Conservation (phyloP, 83 land plant species). For the Isoetes engelmannii region DNA sequence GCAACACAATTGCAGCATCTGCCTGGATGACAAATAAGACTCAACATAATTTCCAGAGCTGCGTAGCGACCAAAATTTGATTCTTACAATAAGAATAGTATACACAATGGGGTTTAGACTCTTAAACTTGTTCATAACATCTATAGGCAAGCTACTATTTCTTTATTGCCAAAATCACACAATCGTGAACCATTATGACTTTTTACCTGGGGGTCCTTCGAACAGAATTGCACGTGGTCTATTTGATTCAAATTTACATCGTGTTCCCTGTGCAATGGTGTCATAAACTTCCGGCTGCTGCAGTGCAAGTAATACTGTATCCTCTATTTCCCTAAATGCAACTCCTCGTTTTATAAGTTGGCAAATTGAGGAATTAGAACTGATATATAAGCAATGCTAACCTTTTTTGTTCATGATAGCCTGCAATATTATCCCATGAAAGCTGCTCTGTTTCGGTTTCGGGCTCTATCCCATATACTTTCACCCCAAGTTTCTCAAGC, state of each 20-base stretch:
- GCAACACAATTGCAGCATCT: too few relatives aligned
- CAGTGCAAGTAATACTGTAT: constrained; percentile 66
- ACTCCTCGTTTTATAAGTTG: too few relatives aligned
- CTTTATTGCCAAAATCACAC: background rate
- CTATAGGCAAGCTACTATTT: background rate
- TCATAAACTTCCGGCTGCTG: constrained; percentile 87
- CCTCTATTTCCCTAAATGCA: constrained; percentile 74
- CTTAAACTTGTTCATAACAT: background rate
- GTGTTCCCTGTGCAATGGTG: constrained; percentile 80
- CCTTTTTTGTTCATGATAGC: constrained; percentile 8
- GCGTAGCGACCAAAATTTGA: too few relatives aligned
- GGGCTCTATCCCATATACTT: constrained; percentile 3
- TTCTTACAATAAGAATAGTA: too few relatives aligned
- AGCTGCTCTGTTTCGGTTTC: background rate
- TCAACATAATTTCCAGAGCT: too few relatives aligned
- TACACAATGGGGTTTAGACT: too few relatives aligned
- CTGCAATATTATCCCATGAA: constrained; percentile 5
- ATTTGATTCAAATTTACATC: constrained; percentile 80
- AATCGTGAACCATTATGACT: background rate
- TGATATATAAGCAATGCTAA: background rate
- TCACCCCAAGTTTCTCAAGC: constrained; percentile 5
- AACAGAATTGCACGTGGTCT: constrained; percentile 91
- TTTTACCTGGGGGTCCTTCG: constrained; percentile 96
- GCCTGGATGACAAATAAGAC: too few relatives aligned
- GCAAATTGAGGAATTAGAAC: too few relatives aligned